phyloP scores from a whole-genome alignment of 2,329 filamentous ascomycete genomes.

The Aphanoascus verrucosus region DNA sequence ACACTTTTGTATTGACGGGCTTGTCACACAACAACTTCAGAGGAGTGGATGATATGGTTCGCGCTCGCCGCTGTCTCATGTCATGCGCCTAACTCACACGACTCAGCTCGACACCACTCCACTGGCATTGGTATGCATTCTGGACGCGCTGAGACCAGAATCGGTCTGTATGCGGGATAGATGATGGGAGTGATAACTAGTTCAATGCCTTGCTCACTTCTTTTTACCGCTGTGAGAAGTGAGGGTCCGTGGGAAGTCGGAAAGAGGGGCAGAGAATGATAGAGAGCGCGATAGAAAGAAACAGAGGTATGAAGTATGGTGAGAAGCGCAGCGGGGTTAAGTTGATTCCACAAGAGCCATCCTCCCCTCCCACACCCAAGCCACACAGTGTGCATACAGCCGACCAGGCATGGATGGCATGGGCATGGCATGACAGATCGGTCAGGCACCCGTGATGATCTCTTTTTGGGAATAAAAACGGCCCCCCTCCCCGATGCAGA shows the following conservation, averaged over 20 bases:
- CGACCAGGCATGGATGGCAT: background rate
- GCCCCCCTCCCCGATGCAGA: background rate
- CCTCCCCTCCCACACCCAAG: too few species aligned
- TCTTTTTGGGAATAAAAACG: background rate
- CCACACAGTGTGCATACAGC: background rate
- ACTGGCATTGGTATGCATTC: background rate
- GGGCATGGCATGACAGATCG: background rate
- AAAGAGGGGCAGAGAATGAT: background rate
- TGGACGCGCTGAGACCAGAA: background rate
- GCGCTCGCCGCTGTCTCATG: background rate
- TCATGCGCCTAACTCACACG: conserved; percentile 9
- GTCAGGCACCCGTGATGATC: background rate
- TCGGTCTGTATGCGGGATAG: too few species aligned
- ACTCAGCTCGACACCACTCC: background rate
- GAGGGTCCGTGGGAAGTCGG: background rate
- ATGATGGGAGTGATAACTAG: too few species aligned
- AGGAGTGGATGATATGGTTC: background rate
- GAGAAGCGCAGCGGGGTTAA: background rate
- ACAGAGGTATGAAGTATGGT: too few species aligned
- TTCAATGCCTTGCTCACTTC: too few species aligned
- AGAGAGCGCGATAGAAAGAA: background rate
- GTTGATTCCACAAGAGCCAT: too few species aligned
- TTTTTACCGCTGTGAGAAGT: background rate
- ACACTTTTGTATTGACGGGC: background rate
- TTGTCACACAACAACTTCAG: background rate